A percentile compares a stretch with the other conserved stretches of the same genome.
Evolutionary conservation across 257 asterid species (phyloP).

Genomic region (Scutellaria baicalensis): DNA sequence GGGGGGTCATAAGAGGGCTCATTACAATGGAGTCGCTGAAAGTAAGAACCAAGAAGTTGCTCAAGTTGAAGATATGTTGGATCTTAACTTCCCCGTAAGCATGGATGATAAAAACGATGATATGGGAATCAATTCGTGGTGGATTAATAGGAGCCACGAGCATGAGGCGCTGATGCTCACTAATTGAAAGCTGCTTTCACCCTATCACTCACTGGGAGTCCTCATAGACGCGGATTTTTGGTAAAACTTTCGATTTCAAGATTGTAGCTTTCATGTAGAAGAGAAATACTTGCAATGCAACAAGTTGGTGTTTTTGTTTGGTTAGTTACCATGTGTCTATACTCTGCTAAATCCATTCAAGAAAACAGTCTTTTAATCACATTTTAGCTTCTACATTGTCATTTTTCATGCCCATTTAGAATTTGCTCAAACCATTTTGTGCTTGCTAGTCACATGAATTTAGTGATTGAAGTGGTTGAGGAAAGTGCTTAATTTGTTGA

Average conservation of each 20-base stretch:
- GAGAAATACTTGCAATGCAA: not conserved
- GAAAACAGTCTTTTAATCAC: not conserved
- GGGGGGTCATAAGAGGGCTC: constrained; percentile 92
- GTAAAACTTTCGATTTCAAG: not conserved
- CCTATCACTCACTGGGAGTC: not conserved
- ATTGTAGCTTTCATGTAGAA: not conserved
- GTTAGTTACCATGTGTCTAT: not conserved
- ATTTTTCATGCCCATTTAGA: not conserved
- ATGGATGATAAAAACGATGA: constrained; percentile 14
- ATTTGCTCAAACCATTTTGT: not conserved
- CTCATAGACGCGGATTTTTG: not conserved
- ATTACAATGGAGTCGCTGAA: constrained; percentile 30
- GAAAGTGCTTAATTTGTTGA: constrained; percentile 14
- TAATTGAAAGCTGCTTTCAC: constrained; percentile 10
- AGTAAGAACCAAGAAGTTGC: constrained; percentile 25
- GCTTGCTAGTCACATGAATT: not conserved
- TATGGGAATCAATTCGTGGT: constrained; percentile 33
- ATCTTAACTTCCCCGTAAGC: constrained; percentile 39
- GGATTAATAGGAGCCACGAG: constrained; percentile 23
- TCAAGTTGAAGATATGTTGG: constrained; percentile 19
- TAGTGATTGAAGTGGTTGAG: not conserved
- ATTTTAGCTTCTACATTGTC: not conserved
- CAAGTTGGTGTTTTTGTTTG: not conserved
- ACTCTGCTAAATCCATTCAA: not conserved
- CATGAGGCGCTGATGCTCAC: constrained; percentile 23